These are phyloP conservation scores for Zasmidium angulare DNA, from an alignment of 2,329 filamentous ascomycete genomes.

Conservation along the genomic window DNA sequence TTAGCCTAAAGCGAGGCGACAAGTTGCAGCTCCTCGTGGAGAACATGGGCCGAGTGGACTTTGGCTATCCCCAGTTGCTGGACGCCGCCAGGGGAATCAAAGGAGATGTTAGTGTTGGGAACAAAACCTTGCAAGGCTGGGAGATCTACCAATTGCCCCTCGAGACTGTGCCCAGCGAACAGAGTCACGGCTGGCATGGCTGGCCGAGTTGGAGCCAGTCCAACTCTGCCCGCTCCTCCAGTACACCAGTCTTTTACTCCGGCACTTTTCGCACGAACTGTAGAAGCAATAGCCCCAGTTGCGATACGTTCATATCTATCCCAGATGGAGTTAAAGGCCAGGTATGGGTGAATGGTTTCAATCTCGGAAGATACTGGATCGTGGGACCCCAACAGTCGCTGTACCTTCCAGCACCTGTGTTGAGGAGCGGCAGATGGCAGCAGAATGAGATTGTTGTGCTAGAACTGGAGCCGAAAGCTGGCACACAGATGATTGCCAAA, in stretches of 20 bases:
- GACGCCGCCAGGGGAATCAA: slow-evolving; percentile 52
- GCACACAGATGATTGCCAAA: slow-evolving; percentile 5
- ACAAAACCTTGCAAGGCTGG: slow-evolving; percentile 39
- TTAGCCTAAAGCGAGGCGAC: slow-evolving; percentile 43
- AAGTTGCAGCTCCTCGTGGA: slow-evolving; percentile 48
- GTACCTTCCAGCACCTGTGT: slow-evolving; percentile 8
- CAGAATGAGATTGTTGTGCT: slow-evolving; percentile 11
- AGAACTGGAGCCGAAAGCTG: slow-evolving; percentile 11
- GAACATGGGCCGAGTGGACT: slow-evolving; percentile 54
- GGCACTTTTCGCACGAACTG: slow-evolving; percentile 19
- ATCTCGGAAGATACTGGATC: slow-evolving; percentile 14
- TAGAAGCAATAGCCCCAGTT: background rate
- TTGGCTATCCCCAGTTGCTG: slow-evolving; percentile 34
- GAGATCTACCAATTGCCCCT: slow-evolving; percentile 39
- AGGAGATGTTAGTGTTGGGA: slow-evolving; percentile 44
- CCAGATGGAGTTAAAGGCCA: slow-evolving; percentile 12
- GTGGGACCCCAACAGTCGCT: slow-evolving; percentile 14
- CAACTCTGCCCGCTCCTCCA: background rate
- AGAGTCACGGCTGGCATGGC: background rate
- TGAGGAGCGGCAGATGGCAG: background rate
- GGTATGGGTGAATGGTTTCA: slow-evolving; percentile 13
- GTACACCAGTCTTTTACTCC: slow-evolving; percentile 23
- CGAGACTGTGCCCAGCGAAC: background rate
- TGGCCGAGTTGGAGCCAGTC: background rate
- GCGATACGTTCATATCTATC: slow-evolving; percentile 11